Evolutionary conservation across 257 asterid genomes (phyloP), one percentile per base, ranked within the genome.

Genomic region (Buddleja alternifolia): DNA sequence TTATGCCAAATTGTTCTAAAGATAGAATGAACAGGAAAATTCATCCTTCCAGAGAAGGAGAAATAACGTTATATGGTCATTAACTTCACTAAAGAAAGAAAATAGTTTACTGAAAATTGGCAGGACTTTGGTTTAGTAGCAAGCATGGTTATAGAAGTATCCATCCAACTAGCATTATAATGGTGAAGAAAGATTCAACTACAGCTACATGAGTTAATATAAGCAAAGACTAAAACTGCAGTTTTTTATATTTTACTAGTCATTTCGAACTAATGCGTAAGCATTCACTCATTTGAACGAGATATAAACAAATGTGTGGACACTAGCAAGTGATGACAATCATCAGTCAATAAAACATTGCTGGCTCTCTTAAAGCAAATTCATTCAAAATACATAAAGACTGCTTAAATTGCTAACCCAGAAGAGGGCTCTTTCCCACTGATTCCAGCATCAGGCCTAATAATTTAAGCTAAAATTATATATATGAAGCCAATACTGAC

Each of bases 401-500:
- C 65, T 29, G 8, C 24, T 56, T 34, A 44, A 10, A 19, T 44
- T 45, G 23, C 51, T 8, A 44, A 56, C 47, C 12, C 42, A 50
- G 5, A 42, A 32, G 10, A 46, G 14, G 10, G 66, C 44, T 15
- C 54, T n/a, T n/a, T 23, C 0, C 19, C 39, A 53, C 25, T 10
- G 58, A 19, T 34, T 40, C 37, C 29, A 46, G 42, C 32, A 37
- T n/a, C n/a, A n/a, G n/a, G n/a, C n/a, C 52, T 36, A 15, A 66
- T 4, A 57, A 40, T 2, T 51, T 47, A 56, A 42, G 60, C 52
- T 37, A 42, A 65, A 42, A 66, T 34, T 45, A 8, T 45, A 63
- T 45, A 63, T 9, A 24, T 47, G 60, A 70, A 75, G 60, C 73
- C 17, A 24, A 25, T 42, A 20, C 41, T 37, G 63, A 75, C 48